Conservation (phyloP, 192 early-diverging fungal species). For the Pilaira anomala region DNA sequence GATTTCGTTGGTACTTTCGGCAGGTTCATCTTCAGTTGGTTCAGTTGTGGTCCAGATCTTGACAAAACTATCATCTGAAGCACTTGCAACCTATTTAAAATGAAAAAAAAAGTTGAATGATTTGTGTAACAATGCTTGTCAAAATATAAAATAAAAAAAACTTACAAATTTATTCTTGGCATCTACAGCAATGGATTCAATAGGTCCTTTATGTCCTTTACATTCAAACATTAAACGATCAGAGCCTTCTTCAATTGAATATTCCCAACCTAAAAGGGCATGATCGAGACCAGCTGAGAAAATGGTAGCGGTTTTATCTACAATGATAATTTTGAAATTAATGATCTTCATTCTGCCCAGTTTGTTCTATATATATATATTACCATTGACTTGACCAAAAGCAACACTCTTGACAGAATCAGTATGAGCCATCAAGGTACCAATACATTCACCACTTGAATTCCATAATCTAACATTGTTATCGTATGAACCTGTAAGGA, state of each 20-base stretch:
- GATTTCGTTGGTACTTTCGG: conserved; percentile 16
- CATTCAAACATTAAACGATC: conserved; percentile 62
- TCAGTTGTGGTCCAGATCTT: conserved; percentile 72
- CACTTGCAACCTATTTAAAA: conserved; percentile 60
- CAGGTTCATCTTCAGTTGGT: conserved; percentile 47
- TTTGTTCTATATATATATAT: neutral
- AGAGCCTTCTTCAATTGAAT: conserved; percentile 39
- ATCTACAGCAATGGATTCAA: conserved; percentile 74
- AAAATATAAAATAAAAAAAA: neutral
- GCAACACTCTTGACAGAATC: conserved; percentile 77
- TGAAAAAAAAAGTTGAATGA: neutral
- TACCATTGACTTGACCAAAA: conserved; percentile 58
- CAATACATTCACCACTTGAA: conserved; percentile 63
- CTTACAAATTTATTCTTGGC: conserved; percentile 42
- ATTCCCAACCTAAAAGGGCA: conserved; percentile 65
- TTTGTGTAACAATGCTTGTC: no score
- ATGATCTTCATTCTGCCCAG: neutral
- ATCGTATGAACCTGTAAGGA: conserved; percentile 85
- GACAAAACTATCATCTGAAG: conserved; percentile 74
- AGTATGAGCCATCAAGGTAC: conserved; percentile 64
- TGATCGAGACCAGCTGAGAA: conserved; percentile 65
- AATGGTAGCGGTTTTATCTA: conserved; percentile 45
- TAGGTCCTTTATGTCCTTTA: conserved; percentile 74
- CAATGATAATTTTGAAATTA: neutral
- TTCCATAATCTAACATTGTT: conserved; percentile 82